Evolutionary conservation across 163 green algal species (phyloP), one percentile per base, ranked within the genome.

Genomic region (Volvox carteri): DNA sequence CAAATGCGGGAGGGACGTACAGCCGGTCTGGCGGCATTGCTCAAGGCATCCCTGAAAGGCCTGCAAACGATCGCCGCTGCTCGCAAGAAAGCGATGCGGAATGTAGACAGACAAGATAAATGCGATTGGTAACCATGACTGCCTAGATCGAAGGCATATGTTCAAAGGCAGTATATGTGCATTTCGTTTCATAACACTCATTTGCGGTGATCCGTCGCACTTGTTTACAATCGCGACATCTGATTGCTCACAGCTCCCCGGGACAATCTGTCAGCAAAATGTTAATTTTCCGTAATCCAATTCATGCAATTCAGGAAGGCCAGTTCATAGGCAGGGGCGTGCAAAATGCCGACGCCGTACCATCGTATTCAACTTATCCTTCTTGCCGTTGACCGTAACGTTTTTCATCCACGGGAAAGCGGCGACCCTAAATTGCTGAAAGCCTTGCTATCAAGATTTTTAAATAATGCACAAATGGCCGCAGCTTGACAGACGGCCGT

Each of bases 1-100:
- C 3, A 37, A 39, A 25, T 85, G 39, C 19, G 30, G 2, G 8
- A 85, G 7, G 54, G 7, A 28, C 6, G 56, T 62, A 28, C 79
- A 86, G 0, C 79, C 79, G 2, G 28, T 78, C 5, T 18, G 3
- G 1, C 4, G n/a, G n/a, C 79, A 86, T 1, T 78, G n/a, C 30
- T 67, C n/a, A 23, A 86, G n/a, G 8, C 79, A 86, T 6, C 60
- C n/a, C 30, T 78, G 79, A 65, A 78, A 86, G 28, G 9, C 79
- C 79, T 42, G 65, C 8, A 60, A 35, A 14, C 65, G 19, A 30
- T 87, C 81, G 46, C 81, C 81, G 9, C 81, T 87, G 65, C 81
- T 87, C 41, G 46, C 81, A 18, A 41, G 16, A 9, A 25, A 18
- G 3, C 19, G 44, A 28, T 52, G 50, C 4, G 76, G 73, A 80